phyloP scores from a whole-genome alignment of 2,329 filamentous ascomycete genomes.

The Didymella pinodella region DNA sequence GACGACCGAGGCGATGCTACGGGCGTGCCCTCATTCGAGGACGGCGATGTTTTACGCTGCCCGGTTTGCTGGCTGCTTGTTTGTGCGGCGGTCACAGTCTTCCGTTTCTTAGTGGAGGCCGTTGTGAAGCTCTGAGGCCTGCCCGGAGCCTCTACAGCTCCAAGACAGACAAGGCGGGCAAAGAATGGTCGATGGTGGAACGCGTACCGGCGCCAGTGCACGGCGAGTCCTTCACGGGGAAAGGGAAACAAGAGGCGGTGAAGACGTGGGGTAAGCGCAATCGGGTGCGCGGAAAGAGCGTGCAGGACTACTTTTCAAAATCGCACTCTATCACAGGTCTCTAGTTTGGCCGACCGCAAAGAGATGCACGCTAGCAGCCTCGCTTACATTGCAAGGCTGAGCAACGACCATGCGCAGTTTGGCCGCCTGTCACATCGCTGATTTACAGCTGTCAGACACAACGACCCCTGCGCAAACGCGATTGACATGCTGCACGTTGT shows the following conservation, averaged over 20 bases:
- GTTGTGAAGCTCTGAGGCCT: constrained; percentile 50
- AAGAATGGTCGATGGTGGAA: constrained; percentile 12
- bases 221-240: constrained; percentile 13
- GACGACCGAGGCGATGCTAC: constrained; percentile 48
- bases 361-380: constrained; percentile 16
- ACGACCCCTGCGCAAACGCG: neutral
- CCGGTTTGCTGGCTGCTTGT: constrained; percentile 18
- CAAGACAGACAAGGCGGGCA: constrained; percentile 39
- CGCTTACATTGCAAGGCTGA: constrained; percentile 21
- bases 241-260: constrained; percentile 19
- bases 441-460: neutral
- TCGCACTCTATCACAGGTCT: constrained; percentile 19
- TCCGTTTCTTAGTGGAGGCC: constrained; percentile 58
- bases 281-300: constrained; percentile 34
- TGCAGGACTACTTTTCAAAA: constrained; percentile 29
- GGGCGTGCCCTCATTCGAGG: constrained; percentile 46
- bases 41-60: constrained; percentile 28
- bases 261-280: constrained; percentile 33
- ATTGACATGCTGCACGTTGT: neutral
- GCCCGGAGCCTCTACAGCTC: constrained; percentile 51
- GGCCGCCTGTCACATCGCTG: constrained; percentile 4
- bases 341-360: constrained; percentile 17
- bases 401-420: constrained; percentile 1
- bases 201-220: constrained; percentile 31
- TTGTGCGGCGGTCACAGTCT: constrained; percentile 50